Percentiles rank a stretch among this genome's conserved stretches.
Conservation (phyloP, 805 yeast species). For the Starmerella stigmatis region DNA sequence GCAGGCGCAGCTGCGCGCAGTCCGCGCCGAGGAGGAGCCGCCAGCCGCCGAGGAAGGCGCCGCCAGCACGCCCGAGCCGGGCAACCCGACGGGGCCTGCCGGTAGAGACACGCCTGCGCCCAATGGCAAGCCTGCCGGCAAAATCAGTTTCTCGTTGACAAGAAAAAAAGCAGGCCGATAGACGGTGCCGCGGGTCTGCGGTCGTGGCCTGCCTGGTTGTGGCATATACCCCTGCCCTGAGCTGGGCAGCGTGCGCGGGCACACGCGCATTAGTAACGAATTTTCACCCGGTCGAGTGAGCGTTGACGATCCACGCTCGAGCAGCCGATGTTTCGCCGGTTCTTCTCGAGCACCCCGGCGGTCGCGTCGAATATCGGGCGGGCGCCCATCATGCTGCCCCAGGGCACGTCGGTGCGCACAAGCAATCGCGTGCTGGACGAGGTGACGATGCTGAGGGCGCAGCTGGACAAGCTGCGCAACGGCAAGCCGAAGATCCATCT, state of each 20-base stretch:
- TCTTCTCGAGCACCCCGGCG: slow-evolving; percentile 17
- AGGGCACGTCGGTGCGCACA: slow-evolving; percentile 44
- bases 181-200: neutral
- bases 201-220: neutral
- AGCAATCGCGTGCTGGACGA: slow-evolving; percentile 24
- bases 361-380: slow-evolving; percentile 52
- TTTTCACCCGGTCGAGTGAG: neutral
- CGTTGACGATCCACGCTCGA: neutral
- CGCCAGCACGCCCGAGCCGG: too few species aligned
- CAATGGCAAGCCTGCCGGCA: neutral
- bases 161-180: neutral
- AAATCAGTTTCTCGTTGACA: slow-evolving; percentile 3
- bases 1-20: slow-evolving; percentile 1
- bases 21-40: neutral
- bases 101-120: too few species aligned
- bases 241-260: neutral
- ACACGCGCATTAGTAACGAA: neutral
- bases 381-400: slow-evolving; percentile 58
- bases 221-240: slow-evolving; percentile 3
- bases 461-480: slow-evolving; percentile 52
- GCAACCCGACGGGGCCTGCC: too few species aligned
- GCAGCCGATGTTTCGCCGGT: slow-evolving; percentile 6
- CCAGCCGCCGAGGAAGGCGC: too few species aligned
- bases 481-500: slow-evolving; percentile 52
- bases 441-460: slow-evolving; percentile 35